Evolutionary conservation across 768 basidiomycete genomes (phyloP), one percentile per base, ranked within the genome.

Genomic region (Podaxis sp.): DNA sequence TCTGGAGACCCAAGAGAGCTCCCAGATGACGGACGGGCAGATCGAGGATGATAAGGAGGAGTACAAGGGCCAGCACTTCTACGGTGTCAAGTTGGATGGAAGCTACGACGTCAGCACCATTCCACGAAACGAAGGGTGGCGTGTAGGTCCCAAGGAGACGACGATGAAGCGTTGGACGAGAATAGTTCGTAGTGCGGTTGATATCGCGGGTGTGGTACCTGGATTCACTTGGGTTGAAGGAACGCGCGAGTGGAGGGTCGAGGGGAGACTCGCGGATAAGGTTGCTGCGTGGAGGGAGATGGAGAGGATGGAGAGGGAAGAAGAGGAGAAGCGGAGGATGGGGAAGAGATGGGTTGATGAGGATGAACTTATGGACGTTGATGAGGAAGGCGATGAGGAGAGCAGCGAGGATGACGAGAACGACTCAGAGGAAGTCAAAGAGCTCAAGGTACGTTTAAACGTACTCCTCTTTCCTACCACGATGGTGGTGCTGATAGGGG

Each of bases 31-130:
- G 0, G 93, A 96, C 68, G 95, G 92, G 2, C 83, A 85, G 65
- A 93, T 95, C 63, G 93, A 94, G 69, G 92, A 93, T 63, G 90
- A 88, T 65, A 79, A 84, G 46, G 86, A 81, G 3, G 84, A 85
- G 1, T 84, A 59, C 24, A 62, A 56, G 46, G 53, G 58, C 6
- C 39, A 60, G 24, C 48, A 63, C 19, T 63, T 49, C 48, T 49
- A 63, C 51, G 61, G 61, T 2, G 54, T 57, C 24, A 56, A 30
- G 7, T 7, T 39, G 15, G 61, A 57, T 24, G 61, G 61, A 13
- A 7, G 9, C 17, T 30, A 38, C 26, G 61, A 57, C 26, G 6
- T 15, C 4, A 48, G 49, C 26, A 33, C 15, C 3, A 49, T 56
- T 39, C 61, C 61, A 24, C 36, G 36, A 13, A 51, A 56, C 24